A percentile compares a stretch with the other conserved stretches of the same genome.
phyloP scores from a whole-genome alignment of 1,284 basidiomycete genomes.

The Wallemia hederae region DNA sequence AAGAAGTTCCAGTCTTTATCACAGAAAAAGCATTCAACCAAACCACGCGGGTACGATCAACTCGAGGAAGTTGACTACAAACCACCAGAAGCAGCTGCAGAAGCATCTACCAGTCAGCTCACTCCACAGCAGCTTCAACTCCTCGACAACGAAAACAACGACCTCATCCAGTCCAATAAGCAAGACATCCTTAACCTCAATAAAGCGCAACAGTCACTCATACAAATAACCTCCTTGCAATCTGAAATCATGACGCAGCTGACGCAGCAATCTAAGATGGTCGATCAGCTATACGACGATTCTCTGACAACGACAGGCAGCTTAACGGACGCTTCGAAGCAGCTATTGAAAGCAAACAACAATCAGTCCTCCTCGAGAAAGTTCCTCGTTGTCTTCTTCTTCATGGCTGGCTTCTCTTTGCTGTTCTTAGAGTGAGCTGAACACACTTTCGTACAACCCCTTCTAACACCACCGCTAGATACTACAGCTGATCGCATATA shows the following conservation, averaged over 20 bases:
- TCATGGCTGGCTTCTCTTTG: conserved; percentile 54
- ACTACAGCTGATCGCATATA: neutral
- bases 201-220: conserved; percentile 16
- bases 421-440: conserved; percentile 39
- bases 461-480: neutral
- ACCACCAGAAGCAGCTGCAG: no score
- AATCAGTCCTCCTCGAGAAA: conserved; percentile 50
- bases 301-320: conserved; percentile 51
- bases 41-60: neutral
- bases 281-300: conserved; percentile 64
- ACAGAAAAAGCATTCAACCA: neutral
- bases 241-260: conserved; percentile 61
- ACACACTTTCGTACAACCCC: neutral
- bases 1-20: neutral
- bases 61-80: neutral
- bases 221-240: conserved; percentile 70
- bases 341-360: conserved; percentile 51
- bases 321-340: conserved; percentile 57
- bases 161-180: neutral
- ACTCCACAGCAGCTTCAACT: neutral
- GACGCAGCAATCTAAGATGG: conserved; percentile 59
- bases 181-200: neutral
- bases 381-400: conserved; percentile 54
- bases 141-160: neutral
- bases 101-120: no score